Evolutionary conservation across 2,329 filamentous ascomycete species (phyloP).

Genomic region (Trichophaea hybrida): DNA sequence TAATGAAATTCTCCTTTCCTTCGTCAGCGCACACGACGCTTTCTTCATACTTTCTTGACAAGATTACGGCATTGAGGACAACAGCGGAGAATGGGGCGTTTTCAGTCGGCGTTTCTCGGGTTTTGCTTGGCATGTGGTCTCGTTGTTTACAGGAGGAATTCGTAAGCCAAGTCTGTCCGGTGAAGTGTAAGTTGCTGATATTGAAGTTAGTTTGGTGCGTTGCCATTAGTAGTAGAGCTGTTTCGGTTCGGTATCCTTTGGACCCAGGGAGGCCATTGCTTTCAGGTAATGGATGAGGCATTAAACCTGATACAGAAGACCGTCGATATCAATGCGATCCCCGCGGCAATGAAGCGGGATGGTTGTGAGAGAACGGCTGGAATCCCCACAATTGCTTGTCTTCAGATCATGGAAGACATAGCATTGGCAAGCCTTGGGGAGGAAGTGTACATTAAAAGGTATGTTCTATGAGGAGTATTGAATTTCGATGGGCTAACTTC

Average conservation of each 20-base stretch:
- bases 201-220: constrained; percentile 16
- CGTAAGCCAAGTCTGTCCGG: constrained; percentile 22
- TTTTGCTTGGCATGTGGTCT: constrained; percentile 53
- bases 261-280: constrained; percentile 17
- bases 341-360: constrained; percentile 31
- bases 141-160: constrained; percentile 49
- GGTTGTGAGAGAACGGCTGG: background rate
- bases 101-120: constrained; percentile 48
- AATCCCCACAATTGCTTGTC: constrained; percentile 33
- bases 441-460: constrained; percentile 26
- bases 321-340: constrained; percentile 39
- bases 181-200: constrained; percentile 11
- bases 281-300: constrained; percentile 19
- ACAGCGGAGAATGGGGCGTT: constrained; percentile 35
- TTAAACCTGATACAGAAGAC: constrained; percentile 14
- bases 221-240: constrained; percentile 16
- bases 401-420: constrained; percentile 51
- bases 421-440: constrained; percentile 43
- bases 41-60: constrained; percentile 52
- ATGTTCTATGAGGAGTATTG: constrained; percentile 19
- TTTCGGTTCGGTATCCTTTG: constrained; percentile 19
- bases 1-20: constrained; percentile 51
- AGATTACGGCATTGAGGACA: constrained; percentile 43
- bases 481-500: too few relatives aligned
- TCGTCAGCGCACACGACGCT: constrained; percentile 48